Percentiles rank a stretch among this genome's conserved stretches.
Conservation (phyloP, 768 basidiomycete genomes). For the Boletus pseudo-olivaceus region DNA sequence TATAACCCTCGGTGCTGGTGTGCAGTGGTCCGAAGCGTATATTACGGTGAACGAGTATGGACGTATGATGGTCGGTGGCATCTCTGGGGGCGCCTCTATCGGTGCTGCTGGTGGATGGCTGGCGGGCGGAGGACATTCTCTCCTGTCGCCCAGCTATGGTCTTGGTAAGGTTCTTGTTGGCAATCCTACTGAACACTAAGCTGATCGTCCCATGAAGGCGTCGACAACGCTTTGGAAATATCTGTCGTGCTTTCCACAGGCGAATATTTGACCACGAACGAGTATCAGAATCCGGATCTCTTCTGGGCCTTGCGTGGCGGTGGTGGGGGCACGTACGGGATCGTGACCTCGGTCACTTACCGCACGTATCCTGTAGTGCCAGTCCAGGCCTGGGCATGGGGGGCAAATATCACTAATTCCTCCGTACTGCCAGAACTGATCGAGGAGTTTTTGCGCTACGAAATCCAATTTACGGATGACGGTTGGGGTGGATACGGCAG, state of each 20-base stretch:
- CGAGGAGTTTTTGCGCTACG: conserved; percentile 34
- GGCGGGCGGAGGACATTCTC: conserved; percentile 45
- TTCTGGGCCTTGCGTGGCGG: conserved; percentile 55
- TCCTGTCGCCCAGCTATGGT: conserved; percentile 38
- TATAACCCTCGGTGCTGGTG: conserved; percentile 37
- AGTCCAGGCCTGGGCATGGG: conserved; percentile 26
- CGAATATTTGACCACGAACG: conserved; percentile 37
- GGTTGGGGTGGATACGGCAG: conserved; percentile 44
- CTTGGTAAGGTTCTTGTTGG: conserved; percentile 30
- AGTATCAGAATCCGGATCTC: conserved; percentile 39
- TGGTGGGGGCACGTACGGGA: conserved; percentile 46
- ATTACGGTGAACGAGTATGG: conserved; percentile 35
- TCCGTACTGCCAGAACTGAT: conserved; percentile 27
- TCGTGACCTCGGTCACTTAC: conserved; percentile 46
- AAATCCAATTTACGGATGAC: conserved; percentile 35
- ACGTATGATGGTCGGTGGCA: conserved; percentile 45
- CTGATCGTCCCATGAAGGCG: conserved; percentile 28
- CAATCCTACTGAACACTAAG: not conserved
- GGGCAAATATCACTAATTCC: conserved; percentile 30
- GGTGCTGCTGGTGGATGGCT: conserved; percentile 50
- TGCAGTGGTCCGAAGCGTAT: conserved; percentile 46
- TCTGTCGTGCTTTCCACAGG: conserved; percentile 43
- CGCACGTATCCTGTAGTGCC: conserved; percentile 38
- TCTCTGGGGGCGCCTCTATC: conserved; percentile 37
- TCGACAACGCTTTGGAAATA: conserved; percentile 48